phyloP scores from a whole-genome alignment of 176 grass and related monocot genomes.

The Musa beccarii region DNA sequence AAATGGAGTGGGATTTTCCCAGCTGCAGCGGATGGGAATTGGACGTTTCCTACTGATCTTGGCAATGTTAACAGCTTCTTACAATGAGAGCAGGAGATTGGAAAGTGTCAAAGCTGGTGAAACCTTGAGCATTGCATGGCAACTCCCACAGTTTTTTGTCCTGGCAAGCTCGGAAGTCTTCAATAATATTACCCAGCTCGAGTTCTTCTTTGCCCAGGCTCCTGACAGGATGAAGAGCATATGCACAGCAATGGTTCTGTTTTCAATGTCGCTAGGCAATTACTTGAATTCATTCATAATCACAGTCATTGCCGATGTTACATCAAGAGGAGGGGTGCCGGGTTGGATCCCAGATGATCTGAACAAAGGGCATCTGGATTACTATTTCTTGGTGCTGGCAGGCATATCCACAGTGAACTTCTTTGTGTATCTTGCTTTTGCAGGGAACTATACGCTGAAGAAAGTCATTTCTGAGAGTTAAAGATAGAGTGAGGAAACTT shows the following conservation, averaged over 20 bases:
- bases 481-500: too few species aligned
- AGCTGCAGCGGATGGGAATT: conserved; percentile 61
- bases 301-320: conserved; percentile 38
- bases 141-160: conserved; percentile 57
- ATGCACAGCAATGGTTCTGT: conserved; percentile 60
- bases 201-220: conserved; percentile 81
- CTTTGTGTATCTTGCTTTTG: conserved; percentile 39
- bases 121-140: conserved; percentile 49
- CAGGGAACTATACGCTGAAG: conserved; percentile 61
- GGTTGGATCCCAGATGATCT: conserved; percentile 81
- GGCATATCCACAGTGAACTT: conserved; percentile 57
- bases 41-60: conserved; percentile 48
- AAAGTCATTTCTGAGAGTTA: conserved; percentile 24
- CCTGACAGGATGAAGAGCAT: conserved; percentile 84
- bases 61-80: conserved; percentile 37
- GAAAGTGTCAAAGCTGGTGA: conserved; percentile 19
- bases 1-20: conserved; percentile 29
- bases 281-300: conserved; percentile 73
- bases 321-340: conserved; percentile 18
- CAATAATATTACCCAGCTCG: conserved; percentile 53
- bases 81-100: conserved; percentile 48
- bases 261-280: conserved; percentile 57
- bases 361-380: conserved; percentile 70
- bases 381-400: conserved; percentile 57
- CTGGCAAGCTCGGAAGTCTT: conserved; percentile 57